phyloP scores from a whole-genome alignment of 148 eudicot genomes.

The Rhododendron kiyosumense region DNA sequence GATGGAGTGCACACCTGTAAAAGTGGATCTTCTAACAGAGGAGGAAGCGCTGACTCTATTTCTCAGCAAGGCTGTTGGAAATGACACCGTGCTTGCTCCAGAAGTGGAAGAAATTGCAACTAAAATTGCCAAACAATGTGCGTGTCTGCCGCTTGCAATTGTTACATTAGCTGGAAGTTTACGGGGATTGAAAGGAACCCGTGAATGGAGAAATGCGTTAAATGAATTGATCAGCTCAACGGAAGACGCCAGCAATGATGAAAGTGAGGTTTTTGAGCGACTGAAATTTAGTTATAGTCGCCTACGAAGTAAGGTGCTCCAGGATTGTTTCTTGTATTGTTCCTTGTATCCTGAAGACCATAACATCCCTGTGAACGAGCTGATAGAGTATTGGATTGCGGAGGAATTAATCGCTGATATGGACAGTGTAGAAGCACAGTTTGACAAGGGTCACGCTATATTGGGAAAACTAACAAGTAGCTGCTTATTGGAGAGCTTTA shows the following conservation, averaged over 20 bases:
- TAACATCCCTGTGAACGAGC: not conserved
- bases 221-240: not conserved
- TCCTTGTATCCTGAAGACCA: not conserved
- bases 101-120: not conserved
- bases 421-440: not conserved
- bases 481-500: not conserved
- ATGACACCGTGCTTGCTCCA: not conserved
- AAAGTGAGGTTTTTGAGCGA: not conserved
- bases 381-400: no score
- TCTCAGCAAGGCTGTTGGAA: not conserved
- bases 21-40: not conserved
- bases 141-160: not conserved
- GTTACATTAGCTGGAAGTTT: not conserved
- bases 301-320: not conserved
- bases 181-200: not conserved
- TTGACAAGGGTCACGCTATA: not conserved
- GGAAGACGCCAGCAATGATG: not conserved
- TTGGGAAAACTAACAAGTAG: not conserved
- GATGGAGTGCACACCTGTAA: not conserved
- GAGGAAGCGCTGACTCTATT: not conserved
- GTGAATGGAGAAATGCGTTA: not conserved
- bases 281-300: not conserved
- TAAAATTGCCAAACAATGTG: not conserved
- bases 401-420: not conserved
- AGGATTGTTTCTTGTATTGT: not conserved